These are phyloP conservation scores for Auricularia auricula-judae DNA, from an alignment of 768 basidiomycete species.

Conservation along the genomic window DNA sequence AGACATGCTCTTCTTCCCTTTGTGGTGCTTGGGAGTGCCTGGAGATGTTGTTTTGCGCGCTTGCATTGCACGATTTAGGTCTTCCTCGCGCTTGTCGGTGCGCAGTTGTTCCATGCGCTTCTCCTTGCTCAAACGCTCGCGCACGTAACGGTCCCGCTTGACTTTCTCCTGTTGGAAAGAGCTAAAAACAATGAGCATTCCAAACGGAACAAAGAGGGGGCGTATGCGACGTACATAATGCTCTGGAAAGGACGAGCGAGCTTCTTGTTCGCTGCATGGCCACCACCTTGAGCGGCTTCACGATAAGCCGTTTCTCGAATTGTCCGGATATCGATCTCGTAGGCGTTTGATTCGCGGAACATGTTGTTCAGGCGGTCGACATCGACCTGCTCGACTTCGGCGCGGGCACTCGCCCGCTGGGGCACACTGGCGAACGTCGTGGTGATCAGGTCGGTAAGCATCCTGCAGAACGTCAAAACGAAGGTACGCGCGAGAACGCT, in stretches of 20 bases:
- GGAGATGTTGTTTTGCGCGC: conserved; percentile 34
- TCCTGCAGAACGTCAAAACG: conserved; percentile 30
- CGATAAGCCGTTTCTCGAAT: conserved; percentile 68
- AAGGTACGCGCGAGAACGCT: background rate
- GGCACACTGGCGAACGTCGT: conserved; percentile 37
- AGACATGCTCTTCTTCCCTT: conserved; percentile 81
- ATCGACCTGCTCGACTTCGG: conserved; percentile 51
- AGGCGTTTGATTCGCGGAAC: conserved; percentile 49
- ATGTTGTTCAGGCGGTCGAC: conserved; percentile 69
- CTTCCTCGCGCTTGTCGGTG: conserved; percentile 63
- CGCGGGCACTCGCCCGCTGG: conserved; percentile 33
- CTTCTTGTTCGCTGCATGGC: conserved; percentile 35
- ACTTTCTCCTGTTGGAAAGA: conserved; percentile 68
- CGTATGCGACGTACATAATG: conserved; percentile 25
- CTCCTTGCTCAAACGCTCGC: conserved; percentile 61
- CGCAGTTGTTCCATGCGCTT: conserved; percentile 65
- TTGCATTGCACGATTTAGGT: conserved; percentile 63
- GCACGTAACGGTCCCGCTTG: conserved; percentile 61
- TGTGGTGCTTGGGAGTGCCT: conserved; percentile 50
- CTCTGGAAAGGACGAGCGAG: conserved; percentile 54
- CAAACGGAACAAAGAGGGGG: background rate
- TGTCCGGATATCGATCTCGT: conserved; percentile 59
- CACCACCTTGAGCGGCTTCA: conserved; percentile 38
- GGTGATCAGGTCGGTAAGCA: conserved; percentile 53
- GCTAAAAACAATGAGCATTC: background rate